A percentile compares a stretch with the other conserved stretches of the same genome.
Evolutionary conservation across 352 stramenopile genomes (phyloP).

Genomic region (Phytophthora meadii): DNA sequence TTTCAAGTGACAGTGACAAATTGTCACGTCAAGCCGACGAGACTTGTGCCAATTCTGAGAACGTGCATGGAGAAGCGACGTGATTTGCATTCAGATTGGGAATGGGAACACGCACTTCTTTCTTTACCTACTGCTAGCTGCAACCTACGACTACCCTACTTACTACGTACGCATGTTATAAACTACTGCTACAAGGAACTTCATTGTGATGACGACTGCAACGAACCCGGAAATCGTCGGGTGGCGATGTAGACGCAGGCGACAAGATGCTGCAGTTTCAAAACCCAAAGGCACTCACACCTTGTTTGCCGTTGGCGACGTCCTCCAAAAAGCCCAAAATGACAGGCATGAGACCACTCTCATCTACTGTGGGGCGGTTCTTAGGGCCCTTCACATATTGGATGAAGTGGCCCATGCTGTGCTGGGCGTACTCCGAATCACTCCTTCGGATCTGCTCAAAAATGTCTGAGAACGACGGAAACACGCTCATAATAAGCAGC

Average conservation of each 20-base stretch:
- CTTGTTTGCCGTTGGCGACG: conserved; percentile 64
- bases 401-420: conserved; percentile 89
- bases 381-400: conserved; percentile 84
- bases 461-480: conserved; percentile 90
- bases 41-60: conserved; percentile 24
- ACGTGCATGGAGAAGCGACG: conserved; percentile 15
- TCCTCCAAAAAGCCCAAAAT: conserved; percentile 83
- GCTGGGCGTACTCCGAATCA: conserved; percentile 83
- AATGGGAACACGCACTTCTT: conserved; percentile 12
- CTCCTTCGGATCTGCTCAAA: conserved; percentile 84
- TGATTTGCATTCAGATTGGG: conserved; percentile 19
- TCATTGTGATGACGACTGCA: conserved; percentile 32
- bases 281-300: conserved; percentile 78
- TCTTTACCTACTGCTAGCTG: conserved; percentile 26
- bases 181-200: conserved; percentile 38
- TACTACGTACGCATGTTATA: conserved; percentile 24
- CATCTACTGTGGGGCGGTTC: conserved; percentile 82
- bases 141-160: conserved; percentile 37
- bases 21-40: conserved; percentile 2
- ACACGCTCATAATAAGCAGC: conserved; percentile 83
- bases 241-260: conserved; percentile 25
- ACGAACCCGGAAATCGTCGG: conserved; percentile 27
- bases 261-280: conserved; percentile 49
- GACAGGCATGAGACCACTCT: conserved; percentile 72
- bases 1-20: too few species aligned